A percentile compares a stretch with the other conserved stretches of the same genome.
Conservation (phyloP, 768 basidiomycete genomes). For the Trametes punicea region DNA sequence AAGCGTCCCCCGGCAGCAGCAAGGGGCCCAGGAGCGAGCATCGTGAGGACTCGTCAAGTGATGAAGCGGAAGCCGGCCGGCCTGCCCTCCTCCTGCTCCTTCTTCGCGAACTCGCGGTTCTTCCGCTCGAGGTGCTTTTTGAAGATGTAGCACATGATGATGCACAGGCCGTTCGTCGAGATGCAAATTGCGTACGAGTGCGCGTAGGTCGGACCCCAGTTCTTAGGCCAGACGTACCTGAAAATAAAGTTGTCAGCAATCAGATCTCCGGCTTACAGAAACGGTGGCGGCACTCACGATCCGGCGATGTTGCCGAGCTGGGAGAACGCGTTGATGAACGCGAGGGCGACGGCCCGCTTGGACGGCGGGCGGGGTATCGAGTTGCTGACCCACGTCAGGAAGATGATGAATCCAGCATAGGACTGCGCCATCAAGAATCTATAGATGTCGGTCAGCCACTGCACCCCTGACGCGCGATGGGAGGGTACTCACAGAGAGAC, state of each 20-base stretch:
- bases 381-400: slow-evolving; percentile 52
- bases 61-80: slow-evolving; percentile 41
- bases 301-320: slow-evolving; percentile 83
- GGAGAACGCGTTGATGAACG: slow-evolving; percentile 76
- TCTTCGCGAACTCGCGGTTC: slow-evolving; percentile 33
- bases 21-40: not conserved
- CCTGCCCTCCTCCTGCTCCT: slow-evolving; percentile 41
- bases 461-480: too few relatives aligned
- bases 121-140: slow-evolving; percentile 29
- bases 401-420: slow-evolving; percentile 68
- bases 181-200: slow-evolving; percentile 75
- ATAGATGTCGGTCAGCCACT: not conserved
- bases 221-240: slow-evolving; percentile 65
- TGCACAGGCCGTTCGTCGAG: slow-evolving; percentile 43
- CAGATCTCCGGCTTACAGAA: slow-evolving; percentile 1
- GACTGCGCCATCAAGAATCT: slow-evolving; percentile 79
- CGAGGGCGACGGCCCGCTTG: slow-evolving; percentile 83
- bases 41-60: not conserved
- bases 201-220: slow-evolving; percentile 69
- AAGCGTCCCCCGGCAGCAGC: not conserved
- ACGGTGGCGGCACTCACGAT: slow-evolving; percentile 43
- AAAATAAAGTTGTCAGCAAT: not conserved
- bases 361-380: slow-evolving; percentile 71
- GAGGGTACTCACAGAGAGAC: slow-evolving; percentile 49
- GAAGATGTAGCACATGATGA: slow-evolving; percentile 38